phyloP scores from a whole-genome alignment of 148 eudicot species.

The Camellia japonica region DNA sequence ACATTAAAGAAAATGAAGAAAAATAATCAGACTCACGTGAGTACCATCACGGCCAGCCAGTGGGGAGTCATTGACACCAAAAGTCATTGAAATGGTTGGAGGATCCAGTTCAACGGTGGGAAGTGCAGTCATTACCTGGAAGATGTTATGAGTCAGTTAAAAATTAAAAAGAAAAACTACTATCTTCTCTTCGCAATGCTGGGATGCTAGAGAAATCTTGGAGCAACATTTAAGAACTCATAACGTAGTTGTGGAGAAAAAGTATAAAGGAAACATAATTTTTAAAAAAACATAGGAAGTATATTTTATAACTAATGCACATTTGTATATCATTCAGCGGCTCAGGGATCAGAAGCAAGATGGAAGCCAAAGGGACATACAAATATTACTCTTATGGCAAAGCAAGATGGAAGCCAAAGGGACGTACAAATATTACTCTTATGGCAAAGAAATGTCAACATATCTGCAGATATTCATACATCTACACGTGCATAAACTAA shows the following conservation, averaged over 20 bases:
- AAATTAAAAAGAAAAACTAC: neutral
- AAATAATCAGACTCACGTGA: constrained; percentile 56
- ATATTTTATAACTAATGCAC: neutral
- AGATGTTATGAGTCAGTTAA: neutral
- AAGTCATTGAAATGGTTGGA: constrained; percentile 98
- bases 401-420: neutral
- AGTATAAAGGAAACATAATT: neutral
- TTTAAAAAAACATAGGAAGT: neutral
- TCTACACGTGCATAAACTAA: neutral
- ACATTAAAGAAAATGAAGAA: neutral
- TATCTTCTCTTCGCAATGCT: neutral
- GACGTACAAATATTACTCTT: neutral
- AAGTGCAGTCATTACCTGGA: constrained; percentile 70
- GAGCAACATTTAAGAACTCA: neutral
- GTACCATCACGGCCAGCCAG: constrained; percentile 94
- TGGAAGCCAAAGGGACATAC: neutral
- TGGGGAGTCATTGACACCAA: constrained; percentile 98
- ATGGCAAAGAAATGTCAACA: neutral
- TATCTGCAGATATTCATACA: neutral
- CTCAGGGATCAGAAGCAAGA: neutral
- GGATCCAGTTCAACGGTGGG: constrained; percentile 95
- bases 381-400: neutral
- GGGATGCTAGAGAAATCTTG: neutral
- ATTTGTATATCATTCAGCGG: neutral
- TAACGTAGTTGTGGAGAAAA: neutral